Conservation (phyloP, 163 green algal genomes). For the Prototheca cutis region DNA sequence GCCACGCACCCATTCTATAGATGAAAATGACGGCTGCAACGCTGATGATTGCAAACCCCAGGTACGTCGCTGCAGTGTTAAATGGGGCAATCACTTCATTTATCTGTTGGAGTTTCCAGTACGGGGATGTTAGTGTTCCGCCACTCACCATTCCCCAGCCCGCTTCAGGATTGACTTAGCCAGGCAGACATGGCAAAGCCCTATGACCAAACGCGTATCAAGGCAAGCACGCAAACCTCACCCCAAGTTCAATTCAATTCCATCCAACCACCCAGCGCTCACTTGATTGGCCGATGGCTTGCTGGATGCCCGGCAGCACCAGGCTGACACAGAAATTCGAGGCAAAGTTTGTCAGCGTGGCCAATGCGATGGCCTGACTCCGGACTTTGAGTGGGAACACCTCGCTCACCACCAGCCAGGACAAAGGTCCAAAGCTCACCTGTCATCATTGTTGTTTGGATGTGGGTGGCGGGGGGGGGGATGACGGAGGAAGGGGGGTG, state of each 20-base stretch:
- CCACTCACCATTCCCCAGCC: too few species aligned
- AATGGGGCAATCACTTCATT: too few species aligned
- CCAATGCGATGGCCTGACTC: slow-evolving; percentile 64
- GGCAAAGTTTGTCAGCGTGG: slow-evolving; percentile 83
- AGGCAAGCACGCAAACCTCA: too few species aligned
- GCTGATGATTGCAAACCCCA: slow-evolving; percentile 62
- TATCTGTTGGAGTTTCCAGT: too few species aligned
- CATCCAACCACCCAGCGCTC: neutral
- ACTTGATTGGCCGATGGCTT: slow-evolving; percentile 42
- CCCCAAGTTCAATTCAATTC: too few species aligned
- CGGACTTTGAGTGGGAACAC: slow-evolving; percentile 74
- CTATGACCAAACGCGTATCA: too few species aligned
- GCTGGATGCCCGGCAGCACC: slow-evolving; percentile 51
- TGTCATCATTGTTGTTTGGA: too few species aligned
- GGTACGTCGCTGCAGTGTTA: slow-evolving; percentile 47
- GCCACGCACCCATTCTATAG: slow-evolving; percentile 27
- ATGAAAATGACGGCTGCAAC: slow-evolving; percentile 56
- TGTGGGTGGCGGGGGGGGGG: too few species aligned
- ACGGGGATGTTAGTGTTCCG: too few species aligned
- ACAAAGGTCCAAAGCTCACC: slow-evolving; percentile 79
- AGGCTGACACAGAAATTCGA: slow-evolving; percentile 69
- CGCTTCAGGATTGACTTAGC: too few species aligned
- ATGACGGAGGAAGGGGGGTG: too few species aligned
- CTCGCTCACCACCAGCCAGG: slow-evolving; percentile 84
- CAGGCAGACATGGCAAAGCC: too few species aligned